Evolutionary conservation across 2,329 filamentous ascomycete species (phyloP).

Genomic region (Xylaria sp.): DNA sequence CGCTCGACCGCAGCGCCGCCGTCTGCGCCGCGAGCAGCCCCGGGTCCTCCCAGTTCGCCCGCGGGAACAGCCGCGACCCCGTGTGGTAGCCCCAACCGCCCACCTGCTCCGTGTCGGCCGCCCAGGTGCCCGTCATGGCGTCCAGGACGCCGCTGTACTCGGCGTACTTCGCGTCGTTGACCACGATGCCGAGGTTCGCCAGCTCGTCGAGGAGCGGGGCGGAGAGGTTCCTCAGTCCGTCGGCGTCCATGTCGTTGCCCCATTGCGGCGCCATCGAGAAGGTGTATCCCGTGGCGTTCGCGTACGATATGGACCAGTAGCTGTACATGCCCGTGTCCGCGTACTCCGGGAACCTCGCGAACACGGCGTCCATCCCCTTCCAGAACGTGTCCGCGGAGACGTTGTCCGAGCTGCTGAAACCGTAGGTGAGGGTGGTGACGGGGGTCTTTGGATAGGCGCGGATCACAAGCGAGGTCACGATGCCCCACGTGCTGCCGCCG

Average conservation of each 20-base stretch:
- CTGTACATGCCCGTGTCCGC: conserved; percentile 29
- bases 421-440: conserved; percentile 39
- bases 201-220: conserved; percentile 22
- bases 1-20: conserved; percentile 17
- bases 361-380: conserved; percentile 38
- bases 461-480: conserved; percentile 44
- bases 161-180: conserved; percentile 14
- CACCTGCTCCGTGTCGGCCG: conserved; percentile 19
- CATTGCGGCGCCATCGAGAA: conserved; percentile 25
- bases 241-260: conserved; percentile 20
- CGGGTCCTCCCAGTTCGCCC: conserved; percentile 27
- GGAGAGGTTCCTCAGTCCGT: conserved; percentile 10
- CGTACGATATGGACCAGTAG: conserved; percentile 24
- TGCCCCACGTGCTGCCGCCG: conserved; percentile 46
- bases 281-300: conserved; percentile 12
- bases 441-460: conserved; percentile 39
- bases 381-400: conserved; percentile 33
- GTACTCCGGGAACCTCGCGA: conserved; percentile 36
- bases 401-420: conserved; percentile 27
- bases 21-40: conserved; percentile 17
- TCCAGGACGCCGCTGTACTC: conserved; percentile 19
- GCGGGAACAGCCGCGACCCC: conserved; percentile 24
- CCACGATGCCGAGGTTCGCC: conserved; percentile 9
- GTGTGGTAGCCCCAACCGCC: conserved; percentile 26
- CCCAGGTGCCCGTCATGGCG: conserved; percentile 24